Evolutionary conservation across 441 rosid genomes (phyloP).

Genomic region (Gossypium aridum): DNA sequence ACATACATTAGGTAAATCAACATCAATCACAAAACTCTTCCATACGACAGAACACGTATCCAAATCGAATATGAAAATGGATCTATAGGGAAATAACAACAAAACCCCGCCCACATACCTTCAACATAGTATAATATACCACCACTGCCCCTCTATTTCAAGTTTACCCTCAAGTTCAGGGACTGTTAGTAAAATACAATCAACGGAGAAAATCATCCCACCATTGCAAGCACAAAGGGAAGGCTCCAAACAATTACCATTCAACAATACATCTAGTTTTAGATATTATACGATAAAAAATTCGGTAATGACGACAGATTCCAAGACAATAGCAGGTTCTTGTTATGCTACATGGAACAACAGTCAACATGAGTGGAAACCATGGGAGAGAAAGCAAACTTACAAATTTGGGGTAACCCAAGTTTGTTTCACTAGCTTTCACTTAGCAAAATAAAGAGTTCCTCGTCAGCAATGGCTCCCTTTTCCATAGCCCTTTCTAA

Average conservation of each 20-base stretch:
- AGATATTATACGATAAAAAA: neutral
- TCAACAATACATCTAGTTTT: constrained; percentile 1
- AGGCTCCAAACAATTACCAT: neutral
- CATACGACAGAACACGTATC: no score
- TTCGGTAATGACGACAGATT: neutral
- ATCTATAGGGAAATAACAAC: no score
- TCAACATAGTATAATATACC: neutral
- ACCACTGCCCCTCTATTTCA: neutral
- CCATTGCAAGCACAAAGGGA: neutral
- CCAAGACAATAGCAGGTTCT: neutral
- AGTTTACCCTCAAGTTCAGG: neutral
- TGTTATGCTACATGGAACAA: neutral
- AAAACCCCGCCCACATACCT: neutral
- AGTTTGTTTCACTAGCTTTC: constrained; percentile 31
- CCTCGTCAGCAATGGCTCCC: constrained; percentile 88
- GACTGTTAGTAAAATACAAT: neutral
- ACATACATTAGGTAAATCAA: no score
- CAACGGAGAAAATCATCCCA: neutral
- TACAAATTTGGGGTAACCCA: neutral
- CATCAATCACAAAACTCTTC: no score
- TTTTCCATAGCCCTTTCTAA: constrained; percentile 90
- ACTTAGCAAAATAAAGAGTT: constrained; percentile 64
- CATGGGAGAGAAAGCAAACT: neutral
- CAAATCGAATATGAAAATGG: no score
- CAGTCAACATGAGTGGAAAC: neutral